Percentiles rank a stretch among this genome's conserved stretches.
phyloP scores from a whole-genome alignment of 768 basidiomycete species.

The Psilocybe azurescens region DNA sequence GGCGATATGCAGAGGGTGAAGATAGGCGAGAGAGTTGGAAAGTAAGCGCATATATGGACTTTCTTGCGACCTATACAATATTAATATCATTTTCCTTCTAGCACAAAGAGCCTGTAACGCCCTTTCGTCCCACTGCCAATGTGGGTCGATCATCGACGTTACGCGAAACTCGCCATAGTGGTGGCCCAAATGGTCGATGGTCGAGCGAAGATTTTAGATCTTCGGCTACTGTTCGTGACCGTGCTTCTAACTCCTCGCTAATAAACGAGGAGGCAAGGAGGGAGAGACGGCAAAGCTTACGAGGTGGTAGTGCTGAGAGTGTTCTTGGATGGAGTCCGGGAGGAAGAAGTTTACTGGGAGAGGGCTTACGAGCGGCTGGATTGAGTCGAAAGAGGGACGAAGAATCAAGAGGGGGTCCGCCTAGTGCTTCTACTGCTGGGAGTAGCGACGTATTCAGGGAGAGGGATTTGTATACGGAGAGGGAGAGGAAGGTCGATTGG shows the following conservation, averaged over 20 bases:
- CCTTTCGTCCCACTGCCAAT: slow-evolving; percentile 29
- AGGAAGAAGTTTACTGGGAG: slow-evolving; percentile 64
- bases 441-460: slow-evolving; percentile 32
- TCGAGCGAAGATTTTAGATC: slow-evolving; percentile 32
- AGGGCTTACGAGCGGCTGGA: slow-evolving; percentile 75
- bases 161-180: slow-evolving; percentile 27
- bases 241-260: slow-evolving; percentile 9
- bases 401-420: slow-evolving; percentile 13
- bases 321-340: slow-evolving; percentile 48
- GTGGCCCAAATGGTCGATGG: slow-evolving; percentile 22
- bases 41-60: slow-evolving; percentile 25
- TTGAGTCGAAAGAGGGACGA: slow-evolving; percentile 45
- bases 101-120: slow-evolving; percentile 45
- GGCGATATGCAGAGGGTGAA: slow-evolving; percentile 28
- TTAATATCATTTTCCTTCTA: slow-evolving; percentile 16
- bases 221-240: slow-evolving; percentile 21
- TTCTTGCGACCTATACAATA: not conserved
- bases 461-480: slow-evolving; percentile 32
- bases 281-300: slow-evolving; percentile 59
- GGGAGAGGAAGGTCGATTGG: slow-evolving; percentile 32
- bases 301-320: slow-evolving; percentile 77
- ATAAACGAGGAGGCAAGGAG: slow-evolving; percentile 21
- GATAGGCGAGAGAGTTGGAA: slow-evolving; percentile 20
- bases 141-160: slow-evolving; percentile 33
- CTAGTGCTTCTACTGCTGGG: slow-evolving; percentile 10